A percentile compares a stretch with the other conserved stretches of the same genome.
Evolutionary conservation across 2,329 filamentous ascomycete species (phyloP).

Genomic region (Penicillium occitanis): DNA sequence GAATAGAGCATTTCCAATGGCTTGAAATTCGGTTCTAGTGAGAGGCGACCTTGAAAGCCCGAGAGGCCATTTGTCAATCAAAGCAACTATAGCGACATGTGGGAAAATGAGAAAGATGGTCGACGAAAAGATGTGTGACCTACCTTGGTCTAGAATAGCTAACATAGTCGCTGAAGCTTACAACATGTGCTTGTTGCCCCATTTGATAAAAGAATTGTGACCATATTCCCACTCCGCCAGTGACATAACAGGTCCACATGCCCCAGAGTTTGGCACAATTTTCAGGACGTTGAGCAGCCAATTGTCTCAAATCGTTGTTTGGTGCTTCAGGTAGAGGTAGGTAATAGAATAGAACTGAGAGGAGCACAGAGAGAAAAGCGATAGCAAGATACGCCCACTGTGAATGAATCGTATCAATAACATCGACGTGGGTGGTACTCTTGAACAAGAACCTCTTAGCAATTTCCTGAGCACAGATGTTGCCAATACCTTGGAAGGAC

Average conservation of each 20-base stretch:
- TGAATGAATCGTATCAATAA: conserved; percentile 53
- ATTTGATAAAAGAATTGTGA: conserved; percentile 63
- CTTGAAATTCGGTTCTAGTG: neutral
- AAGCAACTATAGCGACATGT: neutral
- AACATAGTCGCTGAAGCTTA: neutral
- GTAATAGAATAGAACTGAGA: conserved; percentile 62
- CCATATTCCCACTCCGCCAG: conserved; percentile 55
- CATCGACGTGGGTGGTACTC: conserved; percentile 46
- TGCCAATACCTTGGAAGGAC: conserved; percentile 61
- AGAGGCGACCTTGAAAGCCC: conserved; percentile 2
- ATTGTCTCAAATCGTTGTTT: conserved; percentile 59
- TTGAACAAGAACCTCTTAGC: conserved; percentile 60
- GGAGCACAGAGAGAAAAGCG: conserved; percentile 58
- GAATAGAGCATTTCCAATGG: conserved; percentile 50
- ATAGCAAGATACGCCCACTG: conserved; percentile 66
- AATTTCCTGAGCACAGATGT: conserved; percentile 58
- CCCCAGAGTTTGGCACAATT: conserved; percentile 48
- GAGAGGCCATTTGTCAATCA: neutral
- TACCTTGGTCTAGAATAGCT: neutral
- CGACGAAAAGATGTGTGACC: neutral
- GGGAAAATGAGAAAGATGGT: neutral
- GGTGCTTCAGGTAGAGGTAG: conserved; percentile 62
- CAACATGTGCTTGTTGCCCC: conserved; percentile 56
- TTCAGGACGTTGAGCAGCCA: conserved; percentile 52
- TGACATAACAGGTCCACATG: conserved; percentile 56